Conservation (phyloP, 176 grass and related monocot genomes). For the Thinopyrum elongatum region DNA sequence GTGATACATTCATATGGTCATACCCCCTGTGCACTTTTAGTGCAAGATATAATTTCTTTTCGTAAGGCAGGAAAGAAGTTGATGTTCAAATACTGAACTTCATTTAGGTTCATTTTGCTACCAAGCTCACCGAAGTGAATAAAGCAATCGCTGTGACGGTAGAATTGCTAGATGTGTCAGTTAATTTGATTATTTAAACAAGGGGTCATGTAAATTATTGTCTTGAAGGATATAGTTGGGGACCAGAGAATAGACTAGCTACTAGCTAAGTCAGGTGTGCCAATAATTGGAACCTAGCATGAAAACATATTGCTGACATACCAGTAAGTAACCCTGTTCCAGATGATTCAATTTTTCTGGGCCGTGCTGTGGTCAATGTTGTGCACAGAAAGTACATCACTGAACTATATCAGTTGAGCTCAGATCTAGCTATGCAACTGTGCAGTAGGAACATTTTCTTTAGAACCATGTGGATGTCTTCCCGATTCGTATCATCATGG, state of each 20-base stretch:
- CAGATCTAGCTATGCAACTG: not conserved
- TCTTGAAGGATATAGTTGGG: slow-evolving; percentile 2
- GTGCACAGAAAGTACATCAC: slow-evolving; percentile 19
- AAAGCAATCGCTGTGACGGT: not conserved
- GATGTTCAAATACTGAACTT: slow-evolving; percentile 1
- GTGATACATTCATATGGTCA: not conserved
- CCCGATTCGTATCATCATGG: not conserved
- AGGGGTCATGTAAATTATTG: not conserved
- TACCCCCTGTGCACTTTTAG: not conserved
- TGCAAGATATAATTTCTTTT: slow-evolving; percentile 1
- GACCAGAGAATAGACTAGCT: not conserved
- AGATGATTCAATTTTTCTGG: not conserved
- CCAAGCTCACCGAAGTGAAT: not conserved
- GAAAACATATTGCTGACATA: slow-evolving; percentile 19
- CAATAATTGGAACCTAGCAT: slow-evolving; percentile 22
- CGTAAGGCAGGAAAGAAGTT: not conserved
- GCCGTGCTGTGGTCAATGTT: slow-evolving; percentile 5
- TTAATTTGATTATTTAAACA: slow-evolving; percentile 12
- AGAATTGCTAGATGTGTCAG: not conserved
- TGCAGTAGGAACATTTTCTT: slow-evolving; percentile 8
- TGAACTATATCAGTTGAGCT: slow-evolving; percentile 16
- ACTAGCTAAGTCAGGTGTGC: not conserved
- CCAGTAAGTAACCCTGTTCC: slow-evolving; percentile 10
- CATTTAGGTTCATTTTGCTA: slow-evolving; percentile 16
- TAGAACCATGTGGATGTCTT: not conserved